Evolutionary conservation across 345 rosid genomes (phyloP), one percentile per base, ranked within the genome.

Genomic region (Lenwebbia sp.): DNA sequence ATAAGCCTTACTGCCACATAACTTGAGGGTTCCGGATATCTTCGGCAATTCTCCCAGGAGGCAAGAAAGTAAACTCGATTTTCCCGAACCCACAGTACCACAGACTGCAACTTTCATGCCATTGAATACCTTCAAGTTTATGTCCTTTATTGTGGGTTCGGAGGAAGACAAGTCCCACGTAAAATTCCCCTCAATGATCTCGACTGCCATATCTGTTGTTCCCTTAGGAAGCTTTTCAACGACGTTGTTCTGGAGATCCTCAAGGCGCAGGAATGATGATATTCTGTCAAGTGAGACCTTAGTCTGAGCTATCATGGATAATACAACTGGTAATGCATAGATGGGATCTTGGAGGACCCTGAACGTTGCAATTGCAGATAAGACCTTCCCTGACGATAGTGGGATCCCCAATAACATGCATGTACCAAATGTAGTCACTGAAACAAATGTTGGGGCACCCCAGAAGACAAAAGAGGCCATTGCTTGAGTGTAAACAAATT

Each of bases 61-160:
- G 84, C 93, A 92, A 47, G 97, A 93, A 58, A 96, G 94, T 52
- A 95, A 88, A 88, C 94, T 96, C 5, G 98, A 96, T 87, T 96
- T 96, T 21, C 97, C 96, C 0, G 98, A 93, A 74, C 98, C 97
- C 86, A 94, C 96, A 44, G 93, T 91, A 26, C 97, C 97, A 54
- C 96, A 96, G 83, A 96, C 93, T 56, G 98, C 98, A 85, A 96
- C 93, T 84, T 89, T 92, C 96, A 91, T 95, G 30, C 96, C 95
- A 60, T 84, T 89, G 52, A 33, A 65, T 62, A 92, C 94, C 85
- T 91, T 90, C 76, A 96, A 53, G 28, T 88, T 91, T 82, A 94
- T 87, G 87, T 92, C 93, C 87, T 90, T 92, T 84, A 96, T 83
- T 19, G 94, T 92, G 53, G 92, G 92, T 81, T 83, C 86, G n/a